Evolutionary conservation across 257 asterid species (phyloP).

Genomic region (Oldenlandia corymbosa): DNA sequence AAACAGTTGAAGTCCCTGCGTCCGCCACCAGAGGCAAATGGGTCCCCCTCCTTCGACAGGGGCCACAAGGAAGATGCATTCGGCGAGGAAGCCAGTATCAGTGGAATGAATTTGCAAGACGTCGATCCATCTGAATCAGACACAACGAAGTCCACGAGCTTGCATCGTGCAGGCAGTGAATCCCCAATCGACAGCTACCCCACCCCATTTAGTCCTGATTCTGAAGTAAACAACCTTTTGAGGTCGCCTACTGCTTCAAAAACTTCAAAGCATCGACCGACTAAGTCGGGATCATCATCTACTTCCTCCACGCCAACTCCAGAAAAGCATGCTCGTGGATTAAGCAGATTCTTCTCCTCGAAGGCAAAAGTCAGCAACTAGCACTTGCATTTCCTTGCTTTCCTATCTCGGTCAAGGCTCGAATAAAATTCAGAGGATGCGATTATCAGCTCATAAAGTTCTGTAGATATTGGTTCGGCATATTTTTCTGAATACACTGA

Average conservation of each 20-base stretch:
- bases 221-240: slow-evolving; percentile 46
- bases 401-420: not conserved
- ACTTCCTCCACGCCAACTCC: slow-evolving; percentile 60
- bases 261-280: slow-evolving; percentile 45
- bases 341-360: slow-evolving; percentile 80
- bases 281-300: slow-evolving; percentile 62
- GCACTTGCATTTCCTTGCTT: slow-evolving; percentile 17
- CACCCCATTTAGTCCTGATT: slow-evolving; percentile 45
- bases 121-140: slow-evolving; percentile 45
- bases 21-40: slow-evolving; percentile 49
- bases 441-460: slow-evolving; percentile 5
- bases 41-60: slow-evolving; percentile 35
- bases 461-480: slow-evolving; percentile 36
- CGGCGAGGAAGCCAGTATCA: slow-evolving; percentile 50
- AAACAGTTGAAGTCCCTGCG: slow-evolving; percentile 74
- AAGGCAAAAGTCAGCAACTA: slow-evolving; percentile 49
- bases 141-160: slow-evolving; percentile 27
- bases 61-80: slow-evolving; percentile 34
- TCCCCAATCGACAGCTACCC: slow-evolving; percentile 45
- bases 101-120: slow-evolving; percentile 48
- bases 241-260: slow-evolving; percentile 51
- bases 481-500: slow-evolving; percentile 3
- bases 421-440: slow-evolving; percentile 20
- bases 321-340: slow-evolving; percentile 69
- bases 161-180: slow-evolving; percentile 43